Percentiles rank a stretch among this genome's conserved stretches.
Conservation (phyloP, 352 stramenopile genomes). For the Thalassiosira hispida region DNA sequence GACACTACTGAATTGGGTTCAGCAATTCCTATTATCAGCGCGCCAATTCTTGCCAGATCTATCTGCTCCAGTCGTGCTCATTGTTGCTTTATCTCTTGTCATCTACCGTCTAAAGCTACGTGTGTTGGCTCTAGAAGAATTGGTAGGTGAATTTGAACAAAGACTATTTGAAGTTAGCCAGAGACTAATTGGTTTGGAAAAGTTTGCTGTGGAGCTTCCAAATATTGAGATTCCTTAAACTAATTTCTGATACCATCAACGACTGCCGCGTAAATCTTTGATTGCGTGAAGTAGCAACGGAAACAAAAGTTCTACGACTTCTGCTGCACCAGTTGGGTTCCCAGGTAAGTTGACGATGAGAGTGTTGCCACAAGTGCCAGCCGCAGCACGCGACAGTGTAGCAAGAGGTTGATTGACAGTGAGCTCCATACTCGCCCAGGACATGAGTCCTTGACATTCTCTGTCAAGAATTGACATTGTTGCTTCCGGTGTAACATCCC, state of each 20-base stretch:
- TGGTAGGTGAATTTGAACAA: conserved; percentile 17
- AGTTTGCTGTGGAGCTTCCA: not conserved
- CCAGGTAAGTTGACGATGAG: conserved; percentile 81
- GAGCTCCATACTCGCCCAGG: conserved; percentile 72
- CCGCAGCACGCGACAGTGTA: conserved; percentile 71
- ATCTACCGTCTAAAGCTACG: conserved; percentile 23
- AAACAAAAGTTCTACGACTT: conserved; percentile 78
- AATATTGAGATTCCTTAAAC: not conserved
- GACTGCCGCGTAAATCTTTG: conserved; percentile 50
- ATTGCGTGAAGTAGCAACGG: conserved; percentile 75
- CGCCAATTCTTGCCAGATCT: conserved; percentile 4
- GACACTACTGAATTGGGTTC: too few species aligned
- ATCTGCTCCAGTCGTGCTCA: conserved; percentile 11
- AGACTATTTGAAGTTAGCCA: conserved; percentile 19
- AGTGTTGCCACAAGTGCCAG: conserved; percentile 63
- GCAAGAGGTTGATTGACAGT: conserved; percentile 67
- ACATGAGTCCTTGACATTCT: conserved; percentile 75
- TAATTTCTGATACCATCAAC: conserved; percentile 3
- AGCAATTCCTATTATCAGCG: conserved; percentile 6
- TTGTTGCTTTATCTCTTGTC: conserved; percentile 21
- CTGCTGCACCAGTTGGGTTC: conserved; percentile 66
- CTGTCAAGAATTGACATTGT: conserved; percentile 77
- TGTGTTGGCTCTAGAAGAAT: conserved; percentile 13
- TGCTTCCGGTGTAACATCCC: conserved; percentile 87
- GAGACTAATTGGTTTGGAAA: conserved; percentile 25